Percentiles rank a stretch among this genome's conserved stretches.
These are phyloP conservation scores for Evernia prunastri DNA, from an alignment of 495 filamentous ascomycete genomes.

Conservation along the genomic window DNA sequence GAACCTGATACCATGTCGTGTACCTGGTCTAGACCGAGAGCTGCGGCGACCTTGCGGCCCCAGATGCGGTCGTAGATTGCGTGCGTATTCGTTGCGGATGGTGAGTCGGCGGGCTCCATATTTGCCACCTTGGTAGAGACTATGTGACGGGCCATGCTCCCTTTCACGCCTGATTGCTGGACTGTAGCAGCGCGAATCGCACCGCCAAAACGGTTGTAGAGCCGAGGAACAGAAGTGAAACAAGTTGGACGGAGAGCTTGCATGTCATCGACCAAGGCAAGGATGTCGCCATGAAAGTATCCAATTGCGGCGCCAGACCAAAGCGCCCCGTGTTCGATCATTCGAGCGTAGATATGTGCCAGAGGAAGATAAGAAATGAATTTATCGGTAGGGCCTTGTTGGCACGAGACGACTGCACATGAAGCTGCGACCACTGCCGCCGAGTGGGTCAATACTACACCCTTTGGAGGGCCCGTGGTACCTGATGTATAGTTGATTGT, in stretches of 20 bases:
- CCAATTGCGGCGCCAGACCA: conserved; percentile 72
- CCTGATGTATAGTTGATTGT: conserved; percentile 99
- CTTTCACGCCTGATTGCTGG: conserved; percentile 72
- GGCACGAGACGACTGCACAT: conserved; percentile 46
- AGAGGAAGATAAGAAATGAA: conserved; percentile 84
- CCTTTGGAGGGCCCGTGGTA: conserved; percentile 91
- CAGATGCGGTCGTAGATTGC: conserved; percentile 87
- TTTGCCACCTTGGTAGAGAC: conserved; percentile 73
- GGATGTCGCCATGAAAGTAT: conserved; percentile 91
- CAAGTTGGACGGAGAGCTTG: conserved; percentile 76
- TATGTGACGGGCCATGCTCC: conserved; percentile 71
- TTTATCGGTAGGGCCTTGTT: conserved; percentile 48
- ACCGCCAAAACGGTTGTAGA: conserved; percentile 85
- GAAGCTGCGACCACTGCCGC: conserved; percentile 71
- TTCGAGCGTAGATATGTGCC: conserved; percentile 87
- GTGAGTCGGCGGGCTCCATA: conserved; percentile 60
- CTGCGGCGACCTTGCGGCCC: conserved; percentile 78
- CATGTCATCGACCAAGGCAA: conserved; percentile 82
- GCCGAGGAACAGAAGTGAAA: conserved; percentile 83
- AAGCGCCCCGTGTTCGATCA: conserved; percentile 70
- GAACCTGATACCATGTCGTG: conserved; percentile 78
- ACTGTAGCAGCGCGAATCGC: conserved; percentile 73
- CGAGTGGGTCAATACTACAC: conserved; percentile 77
- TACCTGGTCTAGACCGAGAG: conserved; percentile 69
- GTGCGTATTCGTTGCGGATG: conserved; percentile 73